A percentile compares a stretch with the other conserved stretches of the same genome.
Conservation (phyloP, 306 rosid species). For the Quercus suber region DNA sequence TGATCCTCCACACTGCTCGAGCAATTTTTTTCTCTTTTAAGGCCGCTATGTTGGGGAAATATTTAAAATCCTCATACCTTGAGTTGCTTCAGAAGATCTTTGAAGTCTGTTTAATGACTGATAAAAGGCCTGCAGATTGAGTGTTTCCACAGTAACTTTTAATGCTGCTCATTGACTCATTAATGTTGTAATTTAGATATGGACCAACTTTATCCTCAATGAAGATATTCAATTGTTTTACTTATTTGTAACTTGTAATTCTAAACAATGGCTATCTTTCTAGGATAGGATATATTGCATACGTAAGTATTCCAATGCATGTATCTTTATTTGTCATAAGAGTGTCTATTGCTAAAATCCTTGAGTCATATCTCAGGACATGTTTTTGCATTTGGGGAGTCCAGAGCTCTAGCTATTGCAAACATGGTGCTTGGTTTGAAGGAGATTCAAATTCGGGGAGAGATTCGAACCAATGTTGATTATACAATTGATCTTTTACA, state of each 20-base stretch:
- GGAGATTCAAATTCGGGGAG: slow-evolving; percentile 99
- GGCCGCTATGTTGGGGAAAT: slow-evolving; percentile 1
- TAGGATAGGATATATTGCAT: background rate
- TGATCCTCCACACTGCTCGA: slow-evolving; percentile 13
- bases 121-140: background rate
- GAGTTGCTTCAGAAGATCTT: background rate
- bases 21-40: slow-evolving; percentile 5
- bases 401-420: slow-evolving; percentile 91
- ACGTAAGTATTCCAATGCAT: background rate
- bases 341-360: slow-evolving; percentile 21
- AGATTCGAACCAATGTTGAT: slow-evolving; percentile 93
- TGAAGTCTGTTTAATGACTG: background rate
- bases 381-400: slow-evolving; percentile 98
- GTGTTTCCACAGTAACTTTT: background rate
- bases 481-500: slow-evolving; percentile 91
- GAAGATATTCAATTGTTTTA: background rate
- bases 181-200: background rate
- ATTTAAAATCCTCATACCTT: background rate
- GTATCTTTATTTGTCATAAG: background rate
- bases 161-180: background rate
- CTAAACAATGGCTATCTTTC: background rate
- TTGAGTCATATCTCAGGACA: slow-evolving; percentile 62
- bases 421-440: slow-evolving; percentile 97
- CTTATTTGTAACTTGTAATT: background rate
- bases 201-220: background rate